Evolutionary conservation across 495 filamentous ascomycete genomes (phyloP).

Genomic region (Aspergillus bertholletiae): DNA sequence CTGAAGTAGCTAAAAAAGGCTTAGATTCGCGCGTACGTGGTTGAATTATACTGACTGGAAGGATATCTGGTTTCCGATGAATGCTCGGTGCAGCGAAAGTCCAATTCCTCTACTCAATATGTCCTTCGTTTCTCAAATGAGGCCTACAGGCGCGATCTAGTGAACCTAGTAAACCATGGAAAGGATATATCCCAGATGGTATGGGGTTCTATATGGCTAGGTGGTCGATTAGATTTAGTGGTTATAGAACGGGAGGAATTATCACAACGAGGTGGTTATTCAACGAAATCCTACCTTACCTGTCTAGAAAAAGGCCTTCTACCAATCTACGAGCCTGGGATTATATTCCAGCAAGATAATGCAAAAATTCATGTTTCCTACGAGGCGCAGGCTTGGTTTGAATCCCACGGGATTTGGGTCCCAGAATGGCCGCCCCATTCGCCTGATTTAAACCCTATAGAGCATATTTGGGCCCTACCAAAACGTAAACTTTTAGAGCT

Average conservation of each 20-base stretch:
- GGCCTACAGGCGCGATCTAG: background rate
- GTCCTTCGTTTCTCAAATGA: background rate
- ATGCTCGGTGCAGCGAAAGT: too few relatives aligned
- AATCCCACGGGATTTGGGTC: background rate
- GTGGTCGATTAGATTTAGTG: conserved; percentile 4
- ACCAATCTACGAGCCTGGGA: background rate
- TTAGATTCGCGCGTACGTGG: background rate
- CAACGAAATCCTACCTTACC: conserved; percentile 3
- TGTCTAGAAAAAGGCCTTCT: background rate
- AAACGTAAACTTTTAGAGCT: background rate
- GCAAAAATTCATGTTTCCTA: background rate
- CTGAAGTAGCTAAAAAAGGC: background rate
- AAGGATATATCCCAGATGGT: conserved; percentile 6
- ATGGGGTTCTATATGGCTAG: conserved; percentile 1
- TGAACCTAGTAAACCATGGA: conserved; percentile 1
- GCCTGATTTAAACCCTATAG: conserved; percentile 4
- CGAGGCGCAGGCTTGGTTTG: background rate
- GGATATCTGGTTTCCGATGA: too few relatives aligned
- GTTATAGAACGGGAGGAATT: conserved; percentile 1
- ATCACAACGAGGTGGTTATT: background rate
- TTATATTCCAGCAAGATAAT: conserved; percentile 6
- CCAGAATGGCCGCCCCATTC: background rate
- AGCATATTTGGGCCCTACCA: background rate
- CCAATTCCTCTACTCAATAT: background rate
- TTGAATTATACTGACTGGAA: too few relatives aligned